These are phyloP conservation scores for Neurospora sp. DNA, from an alignment of 495 filamentous ascomycete genomes.

Conservation along the genomic window DNA sequence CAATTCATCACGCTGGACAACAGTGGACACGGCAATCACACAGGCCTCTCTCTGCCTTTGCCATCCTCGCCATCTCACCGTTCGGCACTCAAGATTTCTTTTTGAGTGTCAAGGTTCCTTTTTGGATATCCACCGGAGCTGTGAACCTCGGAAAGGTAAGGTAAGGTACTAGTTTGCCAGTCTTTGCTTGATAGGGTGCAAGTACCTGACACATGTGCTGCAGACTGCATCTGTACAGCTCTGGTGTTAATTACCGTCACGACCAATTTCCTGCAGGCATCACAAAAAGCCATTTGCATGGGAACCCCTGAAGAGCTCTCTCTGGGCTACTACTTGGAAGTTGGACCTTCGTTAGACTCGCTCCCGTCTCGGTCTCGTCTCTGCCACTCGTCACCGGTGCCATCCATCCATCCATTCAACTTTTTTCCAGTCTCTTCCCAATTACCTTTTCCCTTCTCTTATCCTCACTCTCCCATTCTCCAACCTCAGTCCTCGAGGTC, in stretches of 20 bases:
- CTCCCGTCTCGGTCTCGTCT: not conserved
- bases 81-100: not conserved
- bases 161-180: not conserved
- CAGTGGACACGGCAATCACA: no score
- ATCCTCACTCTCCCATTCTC: constrained; percentile 2
- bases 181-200: not conserved
- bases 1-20: not conserved
- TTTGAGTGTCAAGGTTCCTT: not conserved
- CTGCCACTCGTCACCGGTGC: not conserved
- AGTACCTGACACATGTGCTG: not conserved
- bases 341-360: not conserved
- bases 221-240: not conserved
- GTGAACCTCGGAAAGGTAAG: not conserved
- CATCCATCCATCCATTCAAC: not conserved
- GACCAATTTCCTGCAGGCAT: not conserved
- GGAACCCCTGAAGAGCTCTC: not conserved
- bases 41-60: not conserved
- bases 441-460: constrained; percentile 6
- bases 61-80: not conserved
- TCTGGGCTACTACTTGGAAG: no score
- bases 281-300: not conserved
- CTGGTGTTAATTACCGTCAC: not conserved
- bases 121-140: not conserved
- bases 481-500: not conserved
- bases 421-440: not conserved